Percentiles rank a stretch among this genome's conserved stretches.
phyloP scores from a whole-genome alignment of 2,329 filamentous ascomycete genomes.

The Penicillium sp. region DNA sequence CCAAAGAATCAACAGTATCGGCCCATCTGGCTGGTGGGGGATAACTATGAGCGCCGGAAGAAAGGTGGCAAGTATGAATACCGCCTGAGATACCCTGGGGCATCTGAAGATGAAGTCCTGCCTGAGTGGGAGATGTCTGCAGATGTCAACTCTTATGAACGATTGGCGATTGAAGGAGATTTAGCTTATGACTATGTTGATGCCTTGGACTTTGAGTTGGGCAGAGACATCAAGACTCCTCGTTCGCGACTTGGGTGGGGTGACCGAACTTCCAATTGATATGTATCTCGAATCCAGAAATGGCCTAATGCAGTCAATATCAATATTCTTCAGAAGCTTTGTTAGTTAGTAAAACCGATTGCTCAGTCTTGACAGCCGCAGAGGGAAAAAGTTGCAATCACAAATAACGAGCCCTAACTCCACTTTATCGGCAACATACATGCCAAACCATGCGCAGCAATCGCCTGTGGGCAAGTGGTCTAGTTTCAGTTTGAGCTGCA shows the following conservation, averaged over 20 bases:
- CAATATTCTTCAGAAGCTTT: too few species aligned
- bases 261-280: not conserved
- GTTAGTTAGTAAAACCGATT: too few species aligned
- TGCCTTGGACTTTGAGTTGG: conserved; percentile 9
- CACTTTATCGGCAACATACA: too few species aligned
- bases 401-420: too few species aligned
- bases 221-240: conserved; percentile 3
- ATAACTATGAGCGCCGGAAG: conserved; percentile 15
- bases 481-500: too few species aligned
- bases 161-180: conserved; percentile 14
- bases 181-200: conserved; percentile 17
- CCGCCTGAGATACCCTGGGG: conserved; percentile 13
- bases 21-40: not conserved
- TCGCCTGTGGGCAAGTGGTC: too few species aligned
- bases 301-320: too few species aligned
- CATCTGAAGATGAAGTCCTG: not conserved
- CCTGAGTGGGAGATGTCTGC: conserved; percentile 20
- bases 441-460: too few species aligned
- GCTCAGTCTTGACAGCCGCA: too few species aligned
- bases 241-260: not conserved
- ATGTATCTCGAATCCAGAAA: not conserved
- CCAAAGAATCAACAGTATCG: conserved; percentile 11
- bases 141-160: conserved; percentile 18
- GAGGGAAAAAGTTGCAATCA: too few species aligned
- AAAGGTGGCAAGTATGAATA: conserved; percentile 5